Conservation (phyloP, 352 stramenopile genomes). For the Globisporangium megalacanthum region DNA sequence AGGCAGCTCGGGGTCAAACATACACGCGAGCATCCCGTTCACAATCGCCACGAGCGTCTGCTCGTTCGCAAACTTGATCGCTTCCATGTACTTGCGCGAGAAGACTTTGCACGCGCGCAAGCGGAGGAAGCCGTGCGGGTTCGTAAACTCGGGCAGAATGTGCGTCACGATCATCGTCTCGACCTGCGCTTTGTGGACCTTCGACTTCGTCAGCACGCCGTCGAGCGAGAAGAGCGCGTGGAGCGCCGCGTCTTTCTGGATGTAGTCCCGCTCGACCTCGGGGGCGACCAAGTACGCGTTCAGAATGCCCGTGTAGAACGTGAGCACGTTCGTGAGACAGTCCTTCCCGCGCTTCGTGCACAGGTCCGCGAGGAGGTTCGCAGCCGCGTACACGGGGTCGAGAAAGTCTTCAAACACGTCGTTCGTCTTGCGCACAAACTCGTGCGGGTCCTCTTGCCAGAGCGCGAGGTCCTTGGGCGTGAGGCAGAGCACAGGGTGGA, state of each 20-base stretch:
- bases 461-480: constrained; percentile 92
- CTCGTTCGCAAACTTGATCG: constrained; percentile 89
- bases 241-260: constrained; percentile 95
- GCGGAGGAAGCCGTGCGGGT: constrained; percentile 92
- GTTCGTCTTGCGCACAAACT: constrained; percentile 97
- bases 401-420: constrained; percentile 97
- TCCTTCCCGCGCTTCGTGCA: constrained; percentile 95
- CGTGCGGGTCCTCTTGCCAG: constrained; percentile 95
- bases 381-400: constrained; percentile 91
- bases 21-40: constrained; percentile 78
- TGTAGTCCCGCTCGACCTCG: constrained; percentile 87
- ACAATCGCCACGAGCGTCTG: constrained; percentile 78
- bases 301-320: constrained; percentile 91
- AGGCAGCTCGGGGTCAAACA: constrained; percentile 94
- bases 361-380: constrained; percentile 92
- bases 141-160: constrained; percentile 96
- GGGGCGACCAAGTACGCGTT: constrained; percentile 77
- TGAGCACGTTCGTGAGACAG: constrained; percentile 89
- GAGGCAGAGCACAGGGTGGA: constrained; percentile 94
- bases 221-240: constrained; percentile 92
- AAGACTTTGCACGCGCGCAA: constrained; percentile 96
- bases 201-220: constrained; percentile 90
- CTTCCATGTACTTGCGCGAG: constrained; percentile 92
- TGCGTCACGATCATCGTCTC: constrained; percentile 92
- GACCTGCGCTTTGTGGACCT: constrained; percentile 91